A percentile compares a stretch with the other conserved stretches of the same genome.
phyloP scores from a whole-genome alignment of 148 eudicot genomes.

The Rhododendron simsii region DNA sequence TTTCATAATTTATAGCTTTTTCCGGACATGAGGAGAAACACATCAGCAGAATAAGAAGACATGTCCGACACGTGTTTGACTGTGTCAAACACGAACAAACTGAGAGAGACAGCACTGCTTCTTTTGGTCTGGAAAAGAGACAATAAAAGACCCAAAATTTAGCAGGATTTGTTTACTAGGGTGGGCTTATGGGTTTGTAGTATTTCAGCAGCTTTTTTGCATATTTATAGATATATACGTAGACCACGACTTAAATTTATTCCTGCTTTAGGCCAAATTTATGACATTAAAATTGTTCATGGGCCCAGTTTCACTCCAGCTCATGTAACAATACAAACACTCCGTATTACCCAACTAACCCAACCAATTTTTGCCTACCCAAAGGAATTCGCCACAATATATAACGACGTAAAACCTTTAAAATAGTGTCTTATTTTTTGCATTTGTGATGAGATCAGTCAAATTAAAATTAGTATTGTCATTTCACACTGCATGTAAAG shows the following conservation, averaged over 20 bases:
- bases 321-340: too few species aligned
- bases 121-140: not conserved
- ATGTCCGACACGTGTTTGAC: not conserved
- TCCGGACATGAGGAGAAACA: not conserved
- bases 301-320: too few species aligned
- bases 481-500: too few species aligned
- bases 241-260: not conserved
- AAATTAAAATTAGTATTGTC: too few species aligned
- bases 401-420: too few species aligned
- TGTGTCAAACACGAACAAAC: not conserved
- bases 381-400: too few species aligned
- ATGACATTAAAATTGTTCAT: too few species aligned
- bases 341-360: too few species aligned
- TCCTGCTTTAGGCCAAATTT: too few species aligned
- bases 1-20: not conserved
- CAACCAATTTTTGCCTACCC: too few species aligned
- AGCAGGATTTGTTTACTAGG: not conserved
- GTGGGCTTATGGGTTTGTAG: not conserved
- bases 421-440: too few species aligned
- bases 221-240: not conserved
- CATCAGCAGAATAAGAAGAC: not conserved
- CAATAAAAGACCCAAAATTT: not conserved
- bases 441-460: too few species aligned
- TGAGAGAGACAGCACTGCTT: not conserved
- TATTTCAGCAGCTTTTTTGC: not conserved